Evolutionary conservation across 1,284 basidiomycete species (phyloP).

Genomic region (Ganoderma multipileum): DNA sequence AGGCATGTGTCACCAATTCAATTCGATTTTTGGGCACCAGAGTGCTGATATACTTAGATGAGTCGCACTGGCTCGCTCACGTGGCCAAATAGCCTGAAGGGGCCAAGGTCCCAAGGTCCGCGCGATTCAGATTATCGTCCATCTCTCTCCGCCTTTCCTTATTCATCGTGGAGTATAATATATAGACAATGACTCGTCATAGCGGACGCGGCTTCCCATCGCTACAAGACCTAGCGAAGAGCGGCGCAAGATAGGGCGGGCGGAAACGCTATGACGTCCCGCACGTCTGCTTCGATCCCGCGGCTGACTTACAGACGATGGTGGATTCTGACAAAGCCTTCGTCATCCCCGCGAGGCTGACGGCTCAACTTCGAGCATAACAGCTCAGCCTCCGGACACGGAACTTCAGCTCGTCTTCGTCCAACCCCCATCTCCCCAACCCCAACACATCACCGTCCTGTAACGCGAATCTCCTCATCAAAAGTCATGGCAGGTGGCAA

Average conservation of each 20-base stretch:
- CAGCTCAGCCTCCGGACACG: background rate
- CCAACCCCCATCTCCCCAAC: background rate
- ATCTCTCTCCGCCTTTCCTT: background rate
- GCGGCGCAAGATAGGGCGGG: background rate
- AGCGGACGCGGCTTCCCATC: too few relatives aligned
- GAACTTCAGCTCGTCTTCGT: background rate
- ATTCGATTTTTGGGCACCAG: too few relatives aligned
- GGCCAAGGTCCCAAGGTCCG: too few relatives aligned
- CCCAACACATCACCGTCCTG: background rate
- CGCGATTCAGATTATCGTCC: background rate
- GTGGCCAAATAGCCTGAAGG: too few relatives aligned
- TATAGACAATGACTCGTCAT: background rate
- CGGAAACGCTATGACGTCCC: background rate
- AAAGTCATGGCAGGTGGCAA: slow-evolving; percentile 24
- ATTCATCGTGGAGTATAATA: background rate
- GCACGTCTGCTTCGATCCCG: background rate
- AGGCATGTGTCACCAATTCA: too few relatives aligned
- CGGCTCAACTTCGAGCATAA: background rate
- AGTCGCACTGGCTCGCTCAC: too few relatives aligned
- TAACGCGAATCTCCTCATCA: background rate
- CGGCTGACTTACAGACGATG: background rate
- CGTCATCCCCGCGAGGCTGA: background rate
- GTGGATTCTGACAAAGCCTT: background rate
- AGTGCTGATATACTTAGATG: too few relatives aligned
- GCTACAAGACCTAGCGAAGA: background rate